Evolutionary conservation across 2,329 filamentous ascomycete genomes (phyloP).

Genomic region (Fusarium sambucinum): DNA sequence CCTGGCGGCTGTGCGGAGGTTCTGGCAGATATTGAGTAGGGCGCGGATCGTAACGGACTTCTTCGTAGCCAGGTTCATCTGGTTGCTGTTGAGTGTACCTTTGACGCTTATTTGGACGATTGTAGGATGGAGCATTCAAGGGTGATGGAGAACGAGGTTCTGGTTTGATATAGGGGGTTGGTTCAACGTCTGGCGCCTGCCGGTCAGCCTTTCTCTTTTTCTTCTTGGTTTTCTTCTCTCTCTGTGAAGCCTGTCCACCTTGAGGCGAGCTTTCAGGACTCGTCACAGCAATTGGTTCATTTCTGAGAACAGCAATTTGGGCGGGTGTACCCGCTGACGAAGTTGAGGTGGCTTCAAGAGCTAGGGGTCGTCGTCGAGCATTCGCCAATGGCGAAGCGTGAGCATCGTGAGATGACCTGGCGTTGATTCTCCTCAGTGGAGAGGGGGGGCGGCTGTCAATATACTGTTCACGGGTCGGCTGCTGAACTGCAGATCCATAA

Average conservation of each 20-base stretch:
- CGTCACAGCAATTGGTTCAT: constrained; percentile 61
- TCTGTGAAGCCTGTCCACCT: constrained; percentile 60
- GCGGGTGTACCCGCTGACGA: constrained; percentile 55
- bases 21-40: constrained; percentile 53
- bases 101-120: constrained; percentile 69
- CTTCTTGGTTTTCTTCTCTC: constrained; percentile 65
- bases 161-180: constrained; percentile 69
- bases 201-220: constrained; percentile 67
- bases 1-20: constrained; percentile 48
- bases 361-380: constrained; percentile 51
- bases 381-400: constrained; percentile 72
- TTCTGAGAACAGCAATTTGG: constrained; percentile 69
- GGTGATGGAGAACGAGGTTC: constrained; percentile 75
- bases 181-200: constrained; percentile 60
- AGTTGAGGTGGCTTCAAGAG: constrained; percentile 32
- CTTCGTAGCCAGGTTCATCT: constrained; percentile 48
- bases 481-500: constrained; percentile 27
- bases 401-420: constrained; percentile 78
- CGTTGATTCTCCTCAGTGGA: constrained; percentile 77
- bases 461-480: constrained; percentile 43
- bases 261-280: constrained; percentile 73
- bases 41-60: constrained; percentile 60
- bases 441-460: constrained; percentile 59
- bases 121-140: constrained; percentile 63
- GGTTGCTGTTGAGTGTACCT: constrained; percentile 60